Evolutionary conservation across 1,284 basidiomycete species (phyloP).

Genomic region (Wallemia mellicola): DNA sequence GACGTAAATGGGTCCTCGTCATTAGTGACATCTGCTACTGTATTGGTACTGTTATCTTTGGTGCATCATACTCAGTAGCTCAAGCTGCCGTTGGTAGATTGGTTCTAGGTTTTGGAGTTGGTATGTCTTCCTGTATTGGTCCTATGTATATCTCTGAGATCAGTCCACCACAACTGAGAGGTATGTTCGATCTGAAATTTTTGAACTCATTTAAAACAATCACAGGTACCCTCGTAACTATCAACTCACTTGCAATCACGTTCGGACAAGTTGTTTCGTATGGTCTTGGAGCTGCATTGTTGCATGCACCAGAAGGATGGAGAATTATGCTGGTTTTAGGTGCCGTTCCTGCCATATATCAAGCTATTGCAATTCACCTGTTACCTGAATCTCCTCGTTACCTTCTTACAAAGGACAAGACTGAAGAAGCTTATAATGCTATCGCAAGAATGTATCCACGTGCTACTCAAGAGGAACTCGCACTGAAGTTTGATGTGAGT

Average conservation of each 20-base stretch:
- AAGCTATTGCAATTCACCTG: constrained; percentile 13
- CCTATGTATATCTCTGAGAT: constrained; percentile 17
- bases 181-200: no score
- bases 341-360: constrained; percentile 13
- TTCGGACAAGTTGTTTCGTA: constrained; percentile 16
- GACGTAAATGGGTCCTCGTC: constrained; percentile 15
- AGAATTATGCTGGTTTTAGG: constrained; percentile 17
- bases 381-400: constrained; percentile 16
- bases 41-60: constrained; percentile 16
- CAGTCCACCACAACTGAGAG: constrained; percentile 15
- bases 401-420: constrained; percentile 11
- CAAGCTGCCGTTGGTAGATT: constrained; percentile 16
- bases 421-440: constrained; percentile 10
- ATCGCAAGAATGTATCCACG: constrained; percentile 10
- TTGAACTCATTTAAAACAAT: no score
- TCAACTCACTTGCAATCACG: constrained; percentile 15
- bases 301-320: constrained; percentile 11
- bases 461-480: constrained; percentile 12
- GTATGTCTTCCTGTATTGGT: constrained; percentile 14
- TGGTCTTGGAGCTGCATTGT: constrained; percentile 11
- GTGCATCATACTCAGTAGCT: constrained; percentile 12
- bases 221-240: constrained; percentile 15
- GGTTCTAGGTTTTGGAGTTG: constrained; percentile 16
- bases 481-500: constrained; percentile 11
- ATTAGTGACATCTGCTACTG: constrained; percentile 10